These are phyloP conservation scores for Cucumis variabilis DNA, from an alignment of 331 rosid species.

Conservation along the genomic window DNA sequence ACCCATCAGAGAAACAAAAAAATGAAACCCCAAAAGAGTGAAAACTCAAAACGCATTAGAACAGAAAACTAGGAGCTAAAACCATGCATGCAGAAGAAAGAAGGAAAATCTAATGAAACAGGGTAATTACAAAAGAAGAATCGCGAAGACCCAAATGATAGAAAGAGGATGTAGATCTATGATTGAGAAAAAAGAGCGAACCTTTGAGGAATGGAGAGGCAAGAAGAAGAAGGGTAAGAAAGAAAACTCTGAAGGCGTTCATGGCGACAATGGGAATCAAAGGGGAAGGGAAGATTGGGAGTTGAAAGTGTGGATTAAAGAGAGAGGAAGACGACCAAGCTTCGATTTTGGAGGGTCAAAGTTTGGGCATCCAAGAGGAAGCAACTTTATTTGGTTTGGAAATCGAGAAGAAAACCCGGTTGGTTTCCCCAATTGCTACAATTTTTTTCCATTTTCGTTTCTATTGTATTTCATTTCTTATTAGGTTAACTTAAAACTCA, in stretches of 20 bases:
- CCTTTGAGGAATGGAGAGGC: slow-evolving; percentile 84
- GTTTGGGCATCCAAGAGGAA: neutral
- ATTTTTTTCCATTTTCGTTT: neutral
- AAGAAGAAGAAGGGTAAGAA: slow-evolving; percentile 69
- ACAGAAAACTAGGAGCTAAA: neutral
- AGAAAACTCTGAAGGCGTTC: slow-evolving; percentile 53
- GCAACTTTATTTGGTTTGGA: slow-evolving; percentile 17
- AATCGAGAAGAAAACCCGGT: neutral
- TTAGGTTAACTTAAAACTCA: too few relatives aligned
- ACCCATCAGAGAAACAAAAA: neutral
- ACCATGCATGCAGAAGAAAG: slow-evolving; percentile 25
- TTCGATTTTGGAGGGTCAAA: slow-evolving; percentile 10
- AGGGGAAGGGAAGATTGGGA: neutral
- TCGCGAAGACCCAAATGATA: neutral
- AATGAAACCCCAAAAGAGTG: neutral
- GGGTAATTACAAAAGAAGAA: neutral
- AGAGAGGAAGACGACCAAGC: slow-evolving; percentile 28
- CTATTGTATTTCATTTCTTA: too few relatives aligned
- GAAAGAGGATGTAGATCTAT: slow-evolving; percentile 61
- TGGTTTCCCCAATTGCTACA: neutral
- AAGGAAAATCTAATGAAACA: neutral
- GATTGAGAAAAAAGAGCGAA: slow-evolving; percentile 15
- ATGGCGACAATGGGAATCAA: slow-evolving; percentile 35
- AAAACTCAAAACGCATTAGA: neutral
- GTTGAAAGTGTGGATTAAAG: slow-evolving; percentile 12